Percentiles rank a stretch among this genome's conserved stretches.
phyloP scores from a whole-genome alignment of 2,329 filamentous ascomycete genomes.

The Colletotrichum sp. region DNA sequence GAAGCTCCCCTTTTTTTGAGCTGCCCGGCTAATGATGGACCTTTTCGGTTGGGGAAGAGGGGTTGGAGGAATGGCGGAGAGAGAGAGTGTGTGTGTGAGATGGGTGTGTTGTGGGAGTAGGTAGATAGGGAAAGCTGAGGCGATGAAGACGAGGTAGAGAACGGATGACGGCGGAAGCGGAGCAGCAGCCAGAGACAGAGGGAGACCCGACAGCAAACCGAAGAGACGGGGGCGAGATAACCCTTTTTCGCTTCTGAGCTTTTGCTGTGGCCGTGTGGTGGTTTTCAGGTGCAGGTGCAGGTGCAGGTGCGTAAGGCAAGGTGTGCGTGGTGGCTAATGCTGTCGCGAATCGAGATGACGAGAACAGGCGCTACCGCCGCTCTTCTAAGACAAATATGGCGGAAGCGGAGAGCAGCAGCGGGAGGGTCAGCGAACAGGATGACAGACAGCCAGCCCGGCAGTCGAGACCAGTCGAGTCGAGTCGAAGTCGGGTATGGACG shows the following conservation, averaged over 20 bases:
- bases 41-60: neutral
- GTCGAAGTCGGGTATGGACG: neutral
- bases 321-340: neutral
- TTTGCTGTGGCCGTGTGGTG: neutral
- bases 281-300: neutral
- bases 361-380: conserved; percentile 4
- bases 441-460: neutral
- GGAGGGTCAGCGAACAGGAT: neutral
- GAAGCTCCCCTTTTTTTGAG: neutral
- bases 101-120: neutral
- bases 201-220: neutral
- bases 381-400: conserved; percentile 14
- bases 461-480: neutral
- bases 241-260: neutral
- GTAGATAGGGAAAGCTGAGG: neutral
- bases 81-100: too few species aligned
- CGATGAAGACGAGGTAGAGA: conserved; percentile 1
- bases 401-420: neutral
- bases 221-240: neutral
- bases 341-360: conserved; percentile 15
- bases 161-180: conserved; percentile 12
- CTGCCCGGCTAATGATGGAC: neutral
- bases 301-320: neutral
- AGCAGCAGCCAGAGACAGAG: neutral
- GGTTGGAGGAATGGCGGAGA: neutral